Base-by-base conservation (phyloP, 192 early-diverging fungal species). In the Coemansia sp. region DNA sequence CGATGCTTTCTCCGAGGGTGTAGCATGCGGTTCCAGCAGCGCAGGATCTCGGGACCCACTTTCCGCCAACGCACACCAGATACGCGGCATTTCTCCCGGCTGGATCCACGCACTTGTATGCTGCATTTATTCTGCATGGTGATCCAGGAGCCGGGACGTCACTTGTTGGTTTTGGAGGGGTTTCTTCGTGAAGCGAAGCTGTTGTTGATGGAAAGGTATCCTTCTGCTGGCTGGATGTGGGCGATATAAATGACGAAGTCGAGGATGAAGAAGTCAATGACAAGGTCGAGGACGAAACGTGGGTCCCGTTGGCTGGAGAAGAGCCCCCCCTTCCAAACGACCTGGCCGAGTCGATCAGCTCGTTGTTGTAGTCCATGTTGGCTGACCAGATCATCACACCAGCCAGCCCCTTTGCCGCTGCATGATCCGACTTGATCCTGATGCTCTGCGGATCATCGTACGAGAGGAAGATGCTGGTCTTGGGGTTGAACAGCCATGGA, bases 401-500 rank as follows among this genome's bases (percentile, higher is more conserved):
- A 13, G 67, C 79, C 40, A 93, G 63, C 3, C 79, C 82, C 15
- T 75, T 66, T 0, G 55, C 64, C 2, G 77, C 62, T n/a, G 84
- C 84, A 66, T 81, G 82, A 8, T 77, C 60, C 3, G 86, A 72
- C 65, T 93, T 93, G 57, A 76, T 72, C 5, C 74, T 55, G 44
- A 89, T 55, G 11, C 86, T 87, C n/a, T 76, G 53, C 6, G 81
- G 71, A 50, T 90, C 87, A 56, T 89, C 87, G 48, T 90, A 90
- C 2, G 87, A 87, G 52, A 89, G 84, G 61, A 83, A 87, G 7
- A 67, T 65, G 22, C 71, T 85, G 20, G 74, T 87, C 0, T 33
- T 33, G 4, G 80, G 76, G 48, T 87, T 88, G 67, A 83, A 93
- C 23, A 91, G 29, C 87, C 89, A 89, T 14, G 91, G 89, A 2